Evolutionary conservation across 2,329 filamentous ascomycete genomes (phyloP), one percentile per base, ranked within the genome.

Genomic region (Penicillium griseofulvum): DNA sequence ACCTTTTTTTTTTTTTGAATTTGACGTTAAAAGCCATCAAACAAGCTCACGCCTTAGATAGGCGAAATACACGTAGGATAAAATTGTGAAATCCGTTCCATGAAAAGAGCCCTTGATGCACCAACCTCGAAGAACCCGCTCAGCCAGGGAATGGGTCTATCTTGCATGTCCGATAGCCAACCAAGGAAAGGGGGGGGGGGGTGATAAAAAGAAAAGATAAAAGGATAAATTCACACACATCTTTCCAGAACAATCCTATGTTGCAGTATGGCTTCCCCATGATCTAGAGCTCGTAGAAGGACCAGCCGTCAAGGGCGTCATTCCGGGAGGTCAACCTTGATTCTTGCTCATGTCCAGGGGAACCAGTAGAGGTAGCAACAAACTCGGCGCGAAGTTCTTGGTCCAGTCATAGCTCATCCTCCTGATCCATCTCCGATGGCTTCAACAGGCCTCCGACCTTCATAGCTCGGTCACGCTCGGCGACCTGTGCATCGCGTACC

Each of bases 381-480:
- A 80, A 82, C 73, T 89, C 87, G 51, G 77, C 81, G 65, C 86
- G 79, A 44, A 90, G 74, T 72, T 90, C 87, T 73, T 85, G 74
- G 42, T 84, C 78, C 60, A 92, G 90, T 96, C 91, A 97, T 67
- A 82, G 71, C 63, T 93, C 90, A 66, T 93, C 90, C 63, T 91
- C 84, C 61, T 88, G 86, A 49, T 91, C 93, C 71, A 99, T 84
- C 74, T 99, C 94, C n/a, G 91, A 94, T 47, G 94, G 95, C 81
- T 99, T 97, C 69, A 99, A 81, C 58, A 99, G 81, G 68, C 95
- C 94, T 64, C 94, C 92, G 53, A 99, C 91, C 81, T 96, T 97
- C 78, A 93, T 90, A 59, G 90, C 87, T 64, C 93, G 88, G 76
- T 97, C 91, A 67, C 92, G 87, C 73, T 99, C 95, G 22, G 91